phyloP scores from a whole-genome alignment of 257 asterid species.

The Solanum virginianum region DNA sequence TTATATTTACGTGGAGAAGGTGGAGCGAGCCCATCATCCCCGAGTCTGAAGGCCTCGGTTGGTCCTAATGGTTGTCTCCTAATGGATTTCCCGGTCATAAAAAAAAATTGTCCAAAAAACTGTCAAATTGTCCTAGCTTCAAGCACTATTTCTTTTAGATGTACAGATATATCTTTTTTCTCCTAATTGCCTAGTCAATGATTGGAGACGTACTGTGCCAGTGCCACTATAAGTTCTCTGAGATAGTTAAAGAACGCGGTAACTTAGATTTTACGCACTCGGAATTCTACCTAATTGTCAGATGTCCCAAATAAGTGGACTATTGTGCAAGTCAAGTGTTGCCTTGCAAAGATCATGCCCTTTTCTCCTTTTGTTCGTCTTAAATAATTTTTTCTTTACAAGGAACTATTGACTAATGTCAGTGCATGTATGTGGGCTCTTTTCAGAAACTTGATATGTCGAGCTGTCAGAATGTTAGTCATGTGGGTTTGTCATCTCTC shows the following conservation, averaged over 20 bases:
- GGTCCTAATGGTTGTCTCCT: background rate
- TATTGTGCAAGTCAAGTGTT: background rate
- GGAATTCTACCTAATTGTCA: background rate
- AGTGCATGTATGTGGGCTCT: background rate
- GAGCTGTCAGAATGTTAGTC: constrained; percentile 71
- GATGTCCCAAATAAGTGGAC: background rate
- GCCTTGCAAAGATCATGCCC: background rate
- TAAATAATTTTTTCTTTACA: background rate
- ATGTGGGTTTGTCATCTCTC: constrained; percentile 67
- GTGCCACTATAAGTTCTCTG: background rate
- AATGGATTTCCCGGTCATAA: background rate
- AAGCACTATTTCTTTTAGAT: background rate
- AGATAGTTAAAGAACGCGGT: background rate
- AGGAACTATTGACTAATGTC: background rate
- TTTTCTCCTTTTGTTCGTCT: background rate
- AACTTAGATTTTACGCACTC: background rate
- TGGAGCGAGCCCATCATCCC: background rate
- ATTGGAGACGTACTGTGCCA: background rate
- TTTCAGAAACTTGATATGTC: constrained; percentile 82
- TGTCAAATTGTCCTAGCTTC: background rate
- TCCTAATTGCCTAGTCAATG: background rate
- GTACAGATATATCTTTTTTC: background rate
- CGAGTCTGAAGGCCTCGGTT: background rate
- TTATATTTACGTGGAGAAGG: background rate
- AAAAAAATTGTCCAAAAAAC: background rate